Evolutionary conservation across 805 yeast genomes (phyloP).

Genomic region (Henningerozyma blattae): DNA sequence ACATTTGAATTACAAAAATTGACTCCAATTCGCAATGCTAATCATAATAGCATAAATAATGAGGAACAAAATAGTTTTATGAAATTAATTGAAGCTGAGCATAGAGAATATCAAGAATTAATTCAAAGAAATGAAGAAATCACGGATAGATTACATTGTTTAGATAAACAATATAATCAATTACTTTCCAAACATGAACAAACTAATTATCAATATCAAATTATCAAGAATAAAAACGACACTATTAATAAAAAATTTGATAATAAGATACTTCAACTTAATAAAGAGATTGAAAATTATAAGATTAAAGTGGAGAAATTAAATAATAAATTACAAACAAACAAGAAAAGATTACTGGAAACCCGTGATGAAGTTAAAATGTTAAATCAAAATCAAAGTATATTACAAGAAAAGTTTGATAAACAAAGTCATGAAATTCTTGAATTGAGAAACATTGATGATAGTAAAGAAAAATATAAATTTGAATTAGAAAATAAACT

Average conservation of each 20-base stretch:
- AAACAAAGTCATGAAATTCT: slow-evolving; percentile 9
- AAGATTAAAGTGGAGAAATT: slow-evolving; percentile 6
- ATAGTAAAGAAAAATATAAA: no score
- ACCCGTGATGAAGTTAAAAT: slow-evolving; percentile 16
- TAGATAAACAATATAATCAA: slow-evolving; percentile 11
- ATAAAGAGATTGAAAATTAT: slow-evolving; percentile 2
- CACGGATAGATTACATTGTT: slow-evolving; percentile 9
- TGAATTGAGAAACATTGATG: slow-evolving; percentile 1
- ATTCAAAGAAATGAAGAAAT: slow-evolving; percentile 14
- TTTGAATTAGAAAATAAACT: background rate
- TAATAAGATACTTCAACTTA: slow-evolving; percentile 3
- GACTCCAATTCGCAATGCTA: slow-evolving; percentile 11
- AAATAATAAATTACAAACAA: slow-evolving; percentile 5
- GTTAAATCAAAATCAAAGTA: slow-evolving; percentile 18
- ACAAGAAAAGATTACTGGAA: slow-evolving; percentile 12
- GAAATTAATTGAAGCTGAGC: slow-evolving; percentile 1
- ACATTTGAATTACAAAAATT: slow-evolving; percentile 9
- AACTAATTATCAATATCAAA: slow-evolving; percentile 5
- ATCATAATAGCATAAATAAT: slow-evolving; percentile 1
- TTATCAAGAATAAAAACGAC: slow-evolving; percentile 3
- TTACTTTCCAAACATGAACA: slow-evolving; percentile 9
- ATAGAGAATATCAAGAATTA: slow-evolving; percentile 5
- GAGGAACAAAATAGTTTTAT: slow-evolving; percentile 5
- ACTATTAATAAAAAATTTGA: slow-evolving; percentile 5
- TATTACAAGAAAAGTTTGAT: slow-evolving; percentile 18